Evolutionary conservation across 225 moss, liverwort and hornwort species (phyloP), one percentile per base, ranked within the genome.

Genomic region (Takakia lepidozioides): DNA sequence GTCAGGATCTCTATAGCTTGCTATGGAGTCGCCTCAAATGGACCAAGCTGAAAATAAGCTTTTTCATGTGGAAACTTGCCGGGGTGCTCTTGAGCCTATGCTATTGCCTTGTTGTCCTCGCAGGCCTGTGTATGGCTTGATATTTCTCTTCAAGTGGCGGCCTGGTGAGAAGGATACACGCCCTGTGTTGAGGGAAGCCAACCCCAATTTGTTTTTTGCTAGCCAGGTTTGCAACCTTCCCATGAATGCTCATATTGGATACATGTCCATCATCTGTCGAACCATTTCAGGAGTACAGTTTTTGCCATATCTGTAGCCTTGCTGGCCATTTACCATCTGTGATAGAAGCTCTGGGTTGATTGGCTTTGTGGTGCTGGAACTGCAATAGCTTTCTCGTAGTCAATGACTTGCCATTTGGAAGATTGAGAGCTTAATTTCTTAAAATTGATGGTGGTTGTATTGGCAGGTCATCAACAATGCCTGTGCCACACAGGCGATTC

Each of bases 111-210:
- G n/a, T 30, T 59, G 44, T 55, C 45, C 54, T 46, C 41, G 47
- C 68, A 87, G 84, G 59, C 90, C 95, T 46, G 90, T 98, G 3
- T 91, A 90, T 57, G 95, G 95, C 26, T 81, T 98, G 20, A 87
- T 98, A 58, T 98, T 98, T 63, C 80, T 98, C n/a, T 98, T 98
- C 63, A 98, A 98, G 71, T 98, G 95, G 95, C 84, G 85, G 54
- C 80, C 82, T 49, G 95, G 81, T 47, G 95, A 98, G 54, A 84
- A 86, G 62, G 95, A 98, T 64, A 62, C 73, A 11, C 76, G 90
- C 19, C 90, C 90, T 47, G 85, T 87, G 10, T 65, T 82, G 56
- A 91, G 85, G 70, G 73, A 76, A 25, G 77, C 65, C 51, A 87
- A 71, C 52, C 63, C 72, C 27, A 91, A 87, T 51, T 60, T 98